Evolutionary conservation across 2,329 filamentous ascomycete genomes (phyloP), one percentile per base, ranked within the genome.

Genomic region (Penicillium sp.): DNA sequence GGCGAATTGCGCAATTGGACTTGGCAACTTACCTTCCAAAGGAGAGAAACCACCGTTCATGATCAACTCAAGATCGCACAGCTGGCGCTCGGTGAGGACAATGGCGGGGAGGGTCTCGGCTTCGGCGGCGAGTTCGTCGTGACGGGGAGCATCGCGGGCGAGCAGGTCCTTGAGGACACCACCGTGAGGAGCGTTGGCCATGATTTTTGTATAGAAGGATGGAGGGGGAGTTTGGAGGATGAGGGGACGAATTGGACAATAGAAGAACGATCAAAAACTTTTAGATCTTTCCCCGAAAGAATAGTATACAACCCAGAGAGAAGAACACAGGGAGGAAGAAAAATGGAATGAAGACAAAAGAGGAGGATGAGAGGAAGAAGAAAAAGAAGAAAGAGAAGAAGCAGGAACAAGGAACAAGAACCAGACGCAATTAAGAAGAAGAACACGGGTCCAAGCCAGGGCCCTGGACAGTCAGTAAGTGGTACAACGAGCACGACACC

Each of bases 41-140:
- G 95, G 95, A 67, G 93, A 97, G 84, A 99, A 99, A 68, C 95
- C 95, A 77, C 95, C 95, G 79, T 93, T 98, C 79, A 99, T 88
- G 75, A 99, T 93, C 80, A 99, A 82, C 82, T 99, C 95, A 69
- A 99, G 85, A 85, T 99, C 95, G 81, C 95, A 99, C 53, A 99
- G 88, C 81, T 99, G 95, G 73, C 95, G 89, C 85, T 99, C 95
- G 55, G 87, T 90, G 69, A 99, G 88, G 62, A 90, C 82, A 69
- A 99, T 84, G 40, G 94, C 91, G 40, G 93, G 92, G 49, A 98
- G 88, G 35, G 76, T 89, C 84, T 97, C 93, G 45, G 94, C 91
- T 82, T 99, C 95, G 51, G 85, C 86, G 59, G 83, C 82, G 65
- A 99, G 90, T 82, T 97, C 84, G 66, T 84, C 84, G 69, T 95